Conservation (phyloP, 805 yeast genomes). For the Candida stauntonica region DNA sequence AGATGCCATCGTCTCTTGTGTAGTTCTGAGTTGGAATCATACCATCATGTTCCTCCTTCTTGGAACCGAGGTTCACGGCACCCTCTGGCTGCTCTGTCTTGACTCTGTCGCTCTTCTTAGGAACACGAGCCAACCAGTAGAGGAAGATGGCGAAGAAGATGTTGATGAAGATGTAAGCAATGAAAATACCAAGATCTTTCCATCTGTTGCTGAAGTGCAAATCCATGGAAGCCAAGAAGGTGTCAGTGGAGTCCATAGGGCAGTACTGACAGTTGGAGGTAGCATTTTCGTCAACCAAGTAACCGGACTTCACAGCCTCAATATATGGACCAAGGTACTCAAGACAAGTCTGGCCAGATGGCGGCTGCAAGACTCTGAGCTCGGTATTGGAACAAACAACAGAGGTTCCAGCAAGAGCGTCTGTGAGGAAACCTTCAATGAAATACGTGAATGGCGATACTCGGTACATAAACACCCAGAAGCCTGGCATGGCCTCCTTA, state of each 20-base stretch:
- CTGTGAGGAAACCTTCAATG: conserved; percentile 48
- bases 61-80: conserved; percentile 11
- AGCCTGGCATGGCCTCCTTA: conserved; percentile 57
- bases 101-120: conserved; percentile 42
- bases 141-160: conserved; percentile 37
- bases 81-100: conserved; percentile 10
- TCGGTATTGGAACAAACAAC: conserved; percentile 48
- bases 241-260: conserved; percentile 51
- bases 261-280: conserved; percentile 62
- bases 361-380: conserved; percentile 45
- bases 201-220: conserved; percentile 47
- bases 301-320: conserved; percentile 27
- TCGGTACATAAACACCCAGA: conserved; percentile 79
- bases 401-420: conserved; percentile 47
- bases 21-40: background rate
- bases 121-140: conserved; percentile 67
- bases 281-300: conserved; percentile 19
- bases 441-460: conserved; percentile 67
- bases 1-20: background rate
- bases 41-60: conserved; percentile 2
- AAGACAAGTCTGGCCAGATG: conserved; percentile 54
- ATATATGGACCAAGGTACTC: conserved; percentile 42
- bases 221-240: conserved; percentile 44
- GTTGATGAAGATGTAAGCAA: conserved; percentile 40
- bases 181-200: conserved; percentile 61